A percentile compares a stretch with the other conserved stretches of the same genome.
Evolutionary conservation across 176 grass and related monocot species (phyloP).

Genomic region (Musa schizocarpa): DNA sequence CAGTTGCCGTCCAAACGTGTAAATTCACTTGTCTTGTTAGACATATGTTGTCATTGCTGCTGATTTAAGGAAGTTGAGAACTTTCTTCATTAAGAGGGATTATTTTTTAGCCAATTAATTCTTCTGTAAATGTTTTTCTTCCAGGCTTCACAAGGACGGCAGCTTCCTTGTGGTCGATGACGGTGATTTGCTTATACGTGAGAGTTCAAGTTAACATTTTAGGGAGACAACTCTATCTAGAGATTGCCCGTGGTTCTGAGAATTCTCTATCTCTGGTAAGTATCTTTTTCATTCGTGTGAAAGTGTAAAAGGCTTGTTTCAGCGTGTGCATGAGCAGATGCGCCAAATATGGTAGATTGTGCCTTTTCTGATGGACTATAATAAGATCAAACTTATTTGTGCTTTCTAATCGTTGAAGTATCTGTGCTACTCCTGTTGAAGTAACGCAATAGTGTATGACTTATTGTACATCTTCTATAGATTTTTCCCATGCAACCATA

Average conservation of each 20-base stretch:
- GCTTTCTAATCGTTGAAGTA: neutral
- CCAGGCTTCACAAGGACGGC: conserved; percentile 84
- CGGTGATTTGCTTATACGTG: conserved; percentile 88
- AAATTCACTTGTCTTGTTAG: neutral
- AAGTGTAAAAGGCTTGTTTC: too few relatives aligned
- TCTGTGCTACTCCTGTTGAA: too few relatives aligned
- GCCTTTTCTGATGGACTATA: too few relatives aligned
- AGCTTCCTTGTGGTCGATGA: conserved; percentile 74
- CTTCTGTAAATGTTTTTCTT: neutral
- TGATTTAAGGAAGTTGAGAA: neutral
- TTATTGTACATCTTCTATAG: too few relatives aligned
- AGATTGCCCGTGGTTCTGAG: conserved; percentile 59
- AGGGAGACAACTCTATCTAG: conserved; percentile 91
- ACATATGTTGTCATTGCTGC: neutral
- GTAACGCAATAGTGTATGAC: too few relatives aligned
- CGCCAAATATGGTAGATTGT: neutral
- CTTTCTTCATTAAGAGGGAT: neutral
- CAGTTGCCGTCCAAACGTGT: neutral
- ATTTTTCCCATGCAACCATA: too few relatives aligned
- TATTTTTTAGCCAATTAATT: neutral
- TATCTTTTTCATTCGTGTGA: neutral
- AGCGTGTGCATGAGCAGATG: neutral
- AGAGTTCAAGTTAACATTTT: conserved; percentile 96
- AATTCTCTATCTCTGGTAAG: conserved; percentile 37
- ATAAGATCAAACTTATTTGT: too few relatives aligned